Evolutionary conservation across 2,329 filamentous ascomycete genomes (phyloP).

Genomic region (Arthrinium phaeospermum): DNA sequence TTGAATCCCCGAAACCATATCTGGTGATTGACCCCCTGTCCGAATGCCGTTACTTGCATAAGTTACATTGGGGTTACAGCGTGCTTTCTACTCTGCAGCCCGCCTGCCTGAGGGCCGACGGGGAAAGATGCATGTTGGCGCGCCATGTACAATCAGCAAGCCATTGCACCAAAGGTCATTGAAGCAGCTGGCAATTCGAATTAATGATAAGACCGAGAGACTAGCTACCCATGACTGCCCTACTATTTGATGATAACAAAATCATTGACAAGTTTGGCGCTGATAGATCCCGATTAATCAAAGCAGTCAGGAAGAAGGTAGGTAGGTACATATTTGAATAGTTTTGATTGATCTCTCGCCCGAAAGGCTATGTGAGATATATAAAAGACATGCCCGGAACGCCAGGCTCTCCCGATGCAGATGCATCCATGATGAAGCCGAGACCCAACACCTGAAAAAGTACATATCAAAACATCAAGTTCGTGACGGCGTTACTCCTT

Average conservation of each 20-base stretch:
- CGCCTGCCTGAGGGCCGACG: too few relatives aligned
- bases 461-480: background rate
- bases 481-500: constrained; percentile 6
- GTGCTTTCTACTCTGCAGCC: too few relatives aligned
- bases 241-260: background rate
- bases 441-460: constrained; percentile 17
- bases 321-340: background rate
- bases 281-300: background rate
- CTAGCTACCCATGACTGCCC: too few relatives aligned
- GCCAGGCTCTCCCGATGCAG: constrained; percentile 15
- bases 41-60: too few relatives aligned
- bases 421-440: constrained; percentile 10
- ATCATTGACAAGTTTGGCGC: background rate
- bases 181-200: background rate
- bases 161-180: too few relatives aligned
- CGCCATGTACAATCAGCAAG: background rate
- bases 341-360: background rate
- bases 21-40: too few relatives aligned
- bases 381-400: background rate
- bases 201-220: background rate
- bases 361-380: background rate
- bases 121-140: too few relatives aligned
- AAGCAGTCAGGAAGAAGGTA: background rate
- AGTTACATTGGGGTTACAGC: too few relatives aligned
- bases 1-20: too few relatives aligned